Conservation (phyloP, 371 early-diverging fungal genomes). For the Apophysomyces trapeziformis region DNA sequence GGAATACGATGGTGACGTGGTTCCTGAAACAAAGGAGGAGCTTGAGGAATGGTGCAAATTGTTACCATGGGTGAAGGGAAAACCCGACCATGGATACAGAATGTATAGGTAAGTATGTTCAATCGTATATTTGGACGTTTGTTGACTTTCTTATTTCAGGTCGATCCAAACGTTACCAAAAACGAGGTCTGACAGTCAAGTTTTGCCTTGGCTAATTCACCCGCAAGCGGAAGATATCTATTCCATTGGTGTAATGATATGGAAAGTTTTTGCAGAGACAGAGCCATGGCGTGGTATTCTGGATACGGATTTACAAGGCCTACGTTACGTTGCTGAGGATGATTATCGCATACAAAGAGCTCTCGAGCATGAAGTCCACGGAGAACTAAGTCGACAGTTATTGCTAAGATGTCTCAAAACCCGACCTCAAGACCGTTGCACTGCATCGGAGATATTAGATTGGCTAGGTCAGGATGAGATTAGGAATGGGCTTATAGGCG, state of each 20-base stretch:
- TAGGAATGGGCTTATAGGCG: slow-evolving; percentile 32
- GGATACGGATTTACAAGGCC: slow-evolving; percentile 59
- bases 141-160: slow-evolving; percentile 7
- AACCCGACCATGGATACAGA: slow-evolving; percentile 62
- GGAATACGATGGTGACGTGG: slow-evolving; percentile 36
- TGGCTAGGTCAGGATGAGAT: slow-evolving; percentile 41
- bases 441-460: slow-evolving; percentile 42
- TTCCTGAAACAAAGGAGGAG: slow-evolving; percentile 45
- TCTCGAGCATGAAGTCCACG: slow-evolving; percentile 53
- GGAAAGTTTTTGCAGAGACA: slow-evolving; percentile 65
- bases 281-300: slow-evolving; percentile 70
- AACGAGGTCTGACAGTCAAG: slow-evolving; percentile 45
- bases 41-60: slow-evolving; percentile 47
- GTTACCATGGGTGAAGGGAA: slow-evolving; percentile 54
- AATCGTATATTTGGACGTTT: not conserved
- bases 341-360: slow-evolving; percentile 53
- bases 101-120: slow-evolving; percentile 31
- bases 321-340: slow-evolving; percentile 58
- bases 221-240: slow-evolving; percentile 68
- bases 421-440: slow-evolving; percentile 46
- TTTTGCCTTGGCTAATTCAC: slow-evolving; percentile 53
- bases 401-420: slow-evolving; percentile 53
- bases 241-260: slow-evolving; percentile 63
- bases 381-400: slow-evolving; percentile 47
- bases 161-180: slow-evolving; percentile 67